Evolutionary conservation across 2,329 filamentous ascomycete genomes (phyloP), one percentile per base, ranked within the genome.

Genomic region (Fusarium avenaceum): DNA sequence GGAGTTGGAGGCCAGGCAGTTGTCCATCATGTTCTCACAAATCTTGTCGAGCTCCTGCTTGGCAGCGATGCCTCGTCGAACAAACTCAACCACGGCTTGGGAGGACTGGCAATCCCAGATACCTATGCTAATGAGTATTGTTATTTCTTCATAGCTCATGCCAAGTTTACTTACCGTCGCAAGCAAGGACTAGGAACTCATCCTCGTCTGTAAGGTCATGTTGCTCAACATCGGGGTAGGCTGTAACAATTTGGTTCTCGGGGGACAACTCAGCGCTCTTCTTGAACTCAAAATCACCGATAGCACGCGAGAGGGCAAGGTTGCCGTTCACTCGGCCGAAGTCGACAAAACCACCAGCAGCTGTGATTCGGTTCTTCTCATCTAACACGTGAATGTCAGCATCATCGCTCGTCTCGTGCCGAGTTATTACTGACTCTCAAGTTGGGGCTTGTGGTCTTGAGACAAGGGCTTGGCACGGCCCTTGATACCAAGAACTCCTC

Each of bases 11-110:
- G 96, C 94, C 70, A 99, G 86, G 79, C 96, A 99, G 84, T 98
- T 99, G 85, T 99, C 95, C 96, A 99, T 99, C 93, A 99, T 97
- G 84, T 99, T 99, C 83, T 99, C 96, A 80, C 95, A 98, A 76
- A 99, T 98, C 79, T 92, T 92, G 57, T 94, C 90, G 51, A 99
- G 87, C 49, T 96, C 92, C 82, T 99, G 96, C 85, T 97, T 97
- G 51, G 94, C 94, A 49, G 94, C 95, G 79, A 99, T 97, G 58
- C 96, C 96, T 77, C 96, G 91, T 79, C 96, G 89, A 69, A 98
- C 96, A 78, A 99, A 99, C 81, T 99, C 96, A 72, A 98, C 85
- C 33, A 99, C 96, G 39, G 95, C 93, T 84, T 99, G 96, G 45
- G 96, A 99, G 57, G 96, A 97, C 80, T 98, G 96, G 80, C 96